Percentiles rank a stretch among this genome's conserved stretches.
Conservation (phyloP, 352 stramenopile genomes). For the Phytophthora pinifolia region DNA sequence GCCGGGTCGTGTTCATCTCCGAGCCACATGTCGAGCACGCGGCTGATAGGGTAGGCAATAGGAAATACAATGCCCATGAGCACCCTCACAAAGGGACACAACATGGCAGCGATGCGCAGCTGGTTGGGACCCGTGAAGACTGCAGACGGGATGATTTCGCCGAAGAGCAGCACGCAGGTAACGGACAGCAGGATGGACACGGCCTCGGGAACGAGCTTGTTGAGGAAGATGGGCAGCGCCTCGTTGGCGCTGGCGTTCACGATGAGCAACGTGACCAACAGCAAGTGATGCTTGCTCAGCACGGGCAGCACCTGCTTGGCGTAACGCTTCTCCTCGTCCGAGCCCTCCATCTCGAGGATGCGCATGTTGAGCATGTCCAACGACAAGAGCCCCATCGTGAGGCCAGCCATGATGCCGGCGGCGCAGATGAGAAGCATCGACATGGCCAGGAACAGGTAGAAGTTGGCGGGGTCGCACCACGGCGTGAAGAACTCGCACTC, state of each 20-base stretch:
- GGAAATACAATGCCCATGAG: slow-evolving; percentile 89
- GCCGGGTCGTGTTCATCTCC: slow-evolving; percentile 74
- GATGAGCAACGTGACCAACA: slow-evolving; percentile 95
- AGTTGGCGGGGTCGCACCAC: slow-evolving; percentile 58
- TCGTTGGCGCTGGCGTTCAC: slow-evolving; percentile 95
- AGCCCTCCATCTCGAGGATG: slow-evolving; percentile 79
- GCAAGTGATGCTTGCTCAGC: slow-evolving; percentile 89
- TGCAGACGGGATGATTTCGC: slow-evolving; percentile 95
- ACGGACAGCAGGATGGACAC: slow-evolving; percentile 96
- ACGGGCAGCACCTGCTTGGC: slow-evolving; percentile 88
- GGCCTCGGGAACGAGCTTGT: slow-evolving; percentile 82
- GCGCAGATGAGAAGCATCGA: slow-evolving; percentile 52
- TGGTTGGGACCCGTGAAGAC: slow-evolving; percentile 96
- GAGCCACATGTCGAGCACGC: slow-evolving; percentile 89
- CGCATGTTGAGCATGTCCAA: slow-evolving; percentile 83
- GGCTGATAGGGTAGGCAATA: slow-evolving; percentile 91
- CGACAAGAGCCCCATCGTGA: slow-evolving; percentile 78
- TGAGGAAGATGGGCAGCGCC: slow-evolving; percentile 93
- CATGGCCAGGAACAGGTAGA: slow-evolving; percentile 57
- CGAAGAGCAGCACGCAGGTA: slow-evolving; percentile 94
- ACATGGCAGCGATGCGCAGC: slow-evolving; percentile 80
- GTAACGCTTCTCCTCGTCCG: slow-evolving; percentile 67
- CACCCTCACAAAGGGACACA: slow-evolving; percentile 84
- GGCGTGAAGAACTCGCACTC: slow-evolving; percentile 62
- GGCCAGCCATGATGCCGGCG: slow-evolving; percentile 69